Evolutionary conservation across 78 protist genomes (phyloP).

Genomic region (Trichosphaerium sp.): DNA sequence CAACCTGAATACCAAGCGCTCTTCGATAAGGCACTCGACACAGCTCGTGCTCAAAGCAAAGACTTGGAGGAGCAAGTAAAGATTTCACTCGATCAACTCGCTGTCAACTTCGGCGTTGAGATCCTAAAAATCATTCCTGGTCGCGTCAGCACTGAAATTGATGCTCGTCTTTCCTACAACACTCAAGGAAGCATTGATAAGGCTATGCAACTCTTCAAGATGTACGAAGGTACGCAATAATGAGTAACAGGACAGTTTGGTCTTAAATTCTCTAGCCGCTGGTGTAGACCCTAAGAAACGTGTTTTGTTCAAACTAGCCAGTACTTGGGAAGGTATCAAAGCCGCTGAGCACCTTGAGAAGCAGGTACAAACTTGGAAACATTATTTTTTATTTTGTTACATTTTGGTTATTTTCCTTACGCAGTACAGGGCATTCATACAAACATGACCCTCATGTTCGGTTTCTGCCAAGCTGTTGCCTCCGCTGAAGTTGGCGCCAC

Average conservation of each 20-base stretch:
- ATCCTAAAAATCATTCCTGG: constrained; percentile 93
- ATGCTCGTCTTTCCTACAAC: constrained; percentile 88
- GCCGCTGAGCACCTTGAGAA: constrained; percentile 76
- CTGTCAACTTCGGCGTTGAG: constrained; percentile 85
- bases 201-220: constrained; percentile 65
- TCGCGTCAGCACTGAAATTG: constrained; percentile 90
- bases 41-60: no score
- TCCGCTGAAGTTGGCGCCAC: constrained; percentile 87
- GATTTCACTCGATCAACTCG: constrained; percentile 46
- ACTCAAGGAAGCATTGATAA: constrained; percentile 69
- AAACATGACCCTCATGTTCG: constrained; percentile 88
- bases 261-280: not conserved
- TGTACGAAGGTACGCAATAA: constrained; percentile 69
- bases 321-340: constrained; percentile 96
- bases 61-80: constrained; percentile 46
- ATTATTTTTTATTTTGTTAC: no score
- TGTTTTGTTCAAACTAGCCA: constrained; percentile 84
- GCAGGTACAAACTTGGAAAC: no score
- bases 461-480: constrained; percentile 83
- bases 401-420: no score
- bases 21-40: no score
- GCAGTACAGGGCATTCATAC: constrained; percentile 90
- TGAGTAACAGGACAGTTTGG: no score
- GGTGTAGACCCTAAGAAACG: constrained; percentile 70
- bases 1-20: no score